Conservation (phyloP, 2,329 filamentous ascomycete genomes). For the Graphium sp. region DNA sequence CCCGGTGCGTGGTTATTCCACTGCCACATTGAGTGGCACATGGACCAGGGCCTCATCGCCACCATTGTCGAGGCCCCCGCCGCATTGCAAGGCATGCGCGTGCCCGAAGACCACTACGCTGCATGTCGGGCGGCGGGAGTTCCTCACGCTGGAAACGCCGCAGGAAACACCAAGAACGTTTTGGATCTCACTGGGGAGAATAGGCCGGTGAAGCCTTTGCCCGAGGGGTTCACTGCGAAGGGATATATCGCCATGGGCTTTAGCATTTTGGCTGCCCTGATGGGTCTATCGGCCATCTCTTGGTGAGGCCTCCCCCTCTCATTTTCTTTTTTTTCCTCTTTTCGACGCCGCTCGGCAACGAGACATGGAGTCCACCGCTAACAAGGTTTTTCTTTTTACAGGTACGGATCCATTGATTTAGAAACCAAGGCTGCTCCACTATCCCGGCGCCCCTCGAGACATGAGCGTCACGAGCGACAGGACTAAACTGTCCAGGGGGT, state of each 20-base stretch:
- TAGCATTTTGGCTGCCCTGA: conserved; percentile 48
- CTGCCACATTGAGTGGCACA: conserved; percentile 70
- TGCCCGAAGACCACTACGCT: conserved; percentile 42
- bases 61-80: conserved; percentile 47
- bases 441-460: no score
- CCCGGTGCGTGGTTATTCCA: conserved; percentile 57
- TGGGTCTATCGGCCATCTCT: conserved; percentile 49
- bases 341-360: no score
- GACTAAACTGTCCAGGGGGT: no score
- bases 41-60: conserved; percentile 47
- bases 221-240: conserved; percentile 51
- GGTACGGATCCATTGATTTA: no score
- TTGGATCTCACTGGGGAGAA: conserved; percentile 49
- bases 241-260: conserved; percentile 64
- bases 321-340: no score
- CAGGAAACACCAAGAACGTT: conserved; percentile 47
- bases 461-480: no score
- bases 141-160: conserved; percentile 52
- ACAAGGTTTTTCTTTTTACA: no score
- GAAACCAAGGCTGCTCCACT: no score
- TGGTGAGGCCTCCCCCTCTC: no score
- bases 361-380: no score
- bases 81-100: conserved; percentile 41
- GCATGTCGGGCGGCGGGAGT: conserved; percentile 36
- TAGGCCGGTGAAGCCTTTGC: conserved; percentile 33